phyloP scores from a whole-genome alignment of 129 eudicot genomes.

The Lactuca saligna region DNA sequence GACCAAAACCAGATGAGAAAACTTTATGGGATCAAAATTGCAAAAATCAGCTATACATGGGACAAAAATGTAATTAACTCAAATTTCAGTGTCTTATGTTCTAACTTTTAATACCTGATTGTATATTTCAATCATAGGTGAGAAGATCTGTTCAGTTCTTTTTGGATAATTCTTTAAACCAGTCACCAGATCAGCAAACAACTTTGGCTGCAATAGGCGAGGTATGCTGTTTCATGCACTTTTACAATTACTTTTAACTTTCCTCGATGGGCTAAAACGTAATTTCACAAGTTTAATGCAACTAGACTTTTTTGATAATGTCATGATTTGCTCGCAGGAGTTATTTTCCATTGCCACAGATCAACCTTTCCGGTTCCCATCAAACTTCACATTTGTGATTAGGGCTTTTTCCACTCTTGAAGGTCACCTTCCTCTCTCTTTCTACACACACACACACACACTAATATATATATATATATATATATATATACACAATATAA shows the following conservation, averaged over 20 bases:
- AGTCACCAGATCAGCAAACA: conserved; percentile 69
- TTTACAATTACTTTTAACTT: not conserved
- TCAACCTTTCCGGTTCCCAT: conserved; percentile 96
- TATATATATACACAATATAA: not conserved
- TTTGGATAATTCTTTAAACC: conserved; percentile 77
- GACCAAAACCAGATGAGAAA: not conserved
- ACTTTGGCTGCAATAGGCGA: conserved; percentile 96
- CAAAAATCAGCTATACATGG: not conserved
- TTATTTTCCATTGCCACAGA: conserved; percentile 93
- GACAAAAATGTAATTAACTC: not conserved
- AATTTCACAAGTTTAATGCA: too few species aligned
- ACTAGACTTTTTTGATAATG: not conserved
- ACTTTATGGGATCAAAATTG: not conserved
- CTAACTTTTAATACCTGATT: conserved; percentile 9
- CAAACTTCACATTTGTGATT: conserved; percentile 83
- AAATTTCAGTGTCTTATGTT: conserved; percentile 16
- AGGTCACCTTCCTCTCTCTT: conserved; percentile 53
- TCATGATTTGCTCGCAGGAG: conserved; percentile 55
- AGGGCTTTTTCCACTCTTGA: conserved; percentile 98
- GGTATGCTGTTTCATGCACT: conserved; percentile 39
- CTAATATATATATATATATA: not conserved
- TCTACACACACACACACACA: not conserved
- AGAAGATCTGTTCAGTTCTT: conserved; percentile 96
- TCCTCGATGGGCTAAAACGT: not conserved
- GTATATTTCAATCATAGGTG: conserved; percentile 43